Evolutionary conservation across 768 basidiomycete genomes (phyloP).

Genomic region (Omphalotus guepiniiformis): DNA sequence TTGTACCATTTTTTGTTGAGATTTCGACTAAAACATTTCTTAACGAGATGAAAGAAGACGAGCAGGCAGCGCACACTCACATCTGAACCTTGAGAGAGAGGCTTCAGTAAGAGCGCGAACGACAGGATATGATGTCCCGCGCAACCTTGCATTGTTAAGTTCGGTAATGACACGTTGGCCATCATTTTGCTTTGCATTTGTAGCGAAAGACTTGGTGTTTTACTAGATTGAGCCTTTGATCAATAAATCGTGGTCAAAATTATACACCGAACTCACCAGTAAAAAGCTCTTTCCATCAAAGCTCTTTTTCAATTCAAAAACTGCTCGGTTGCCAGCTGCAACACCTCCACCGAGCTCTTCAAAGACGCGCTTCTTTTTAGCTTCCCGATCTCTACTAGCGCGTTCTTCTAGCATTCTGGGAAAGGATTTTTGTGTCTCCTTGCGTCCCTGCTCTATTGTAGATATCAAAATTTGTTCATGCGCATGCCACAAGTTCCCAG

Average conservation of each 20-base stretch:
- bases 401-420: constrained; percentile 76
- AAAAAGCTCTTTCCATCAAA: constrained; percentile 53
- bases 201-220: constrained; percentile 54
- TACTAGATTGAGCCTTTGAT: constrained; percentile 24
- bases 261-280: constrained; percentile 38
- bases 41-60: not conserved
- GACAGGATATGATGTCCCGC: constrained; percentile 71
- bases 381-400: constrained; percentile 81
- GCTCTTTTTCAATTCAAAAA: constrained; percentile 60
- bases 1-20: constrained; percentile 57
- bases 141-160: constrained; percentile 69
- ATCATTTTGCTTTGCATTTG: constrained; percentile 96
- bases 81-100: constrained; percentile 52
- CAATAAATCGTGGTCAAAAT: no score
- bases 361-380: constrained; percentile 83
- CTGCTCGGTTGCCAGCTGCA: constrained; percentile 47
- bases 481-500: constrained; percentile 90
- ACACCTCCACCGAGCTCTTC: constrained; percentile 81
- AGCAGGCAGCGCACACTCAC: constrained; percentile 36
- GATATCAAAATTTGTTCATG: constrained; percentile 94
- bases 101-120: constrained; percentile 67
- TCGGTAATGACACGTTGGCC: constrained; percentile 81
- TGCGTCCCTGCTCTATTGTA: constrained; percentile 86
- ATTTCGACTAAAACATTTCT: constrained; percentile 29
- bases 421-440: constrained; percentile 81